A percentile compares a stretch with the other conserved stretches of the same genome.
Conservation (phyloP, 2,329 filamentous ascomycete genomes). For the Thelonectria discophora region DNA sequence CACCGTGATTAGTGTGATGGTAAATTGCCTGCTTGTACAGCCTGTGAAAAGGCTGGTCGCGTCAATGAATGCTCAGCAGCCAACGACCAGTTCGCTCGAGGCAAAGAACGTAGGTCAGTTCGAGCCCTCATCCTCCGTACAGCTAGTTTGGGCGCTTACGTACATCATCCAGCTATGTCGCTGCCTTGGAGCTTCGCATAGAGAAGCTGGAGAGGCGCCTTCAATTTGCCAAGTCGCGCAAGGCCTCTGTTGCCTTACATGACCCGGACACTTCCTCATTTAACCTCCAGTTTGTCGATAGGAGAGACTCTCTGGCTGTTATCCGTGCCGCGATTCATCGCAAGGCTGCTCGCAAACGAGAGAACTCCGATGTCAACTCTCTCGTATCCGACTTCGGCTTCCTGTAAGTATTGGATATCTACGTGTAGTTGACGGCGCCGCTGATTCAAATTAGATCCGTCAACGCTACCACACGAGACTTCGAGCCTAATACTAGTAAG, state of each 20-base stretch:
- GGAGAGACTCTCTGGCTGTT: slow-evolving; percentile 69
- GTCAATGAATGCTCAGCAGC: slow-evolving; percentile 90
- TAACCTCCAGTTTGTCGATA: slow-evolving; percentile 55
- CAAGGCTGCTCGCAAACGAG: slow-evolving; percentile 70
- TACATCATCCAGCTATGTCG: slow-evolving; percentile 75
- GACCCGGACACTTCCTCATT: slow-evolving; percentile 59
- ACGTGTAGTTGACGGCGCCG: not conserved
- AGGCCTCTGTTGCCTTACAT: slow-evolving; percentile 73
- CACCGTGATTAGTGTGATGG: slow-evolving; percentile 78
- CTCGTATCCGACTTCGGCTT: slow-evolving; percentile 94
- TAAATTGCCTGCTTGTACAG: slow-evolving; percentile 92
- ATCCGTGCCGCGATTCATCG: slow-evolving; percentile 71
- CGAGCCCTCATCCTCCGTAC: not conserved
- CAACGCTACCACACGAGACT: slow-evolving; percentile 93
- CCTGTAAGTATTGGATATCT: slow-evolving; percentile 63
- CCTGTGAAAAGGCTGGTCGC: slow-evolving; percentile 90
- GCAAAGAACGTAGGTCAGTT: slow-evolving; percentile 85
- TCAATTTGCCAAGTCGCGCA: slow-evolving; percentile 73
- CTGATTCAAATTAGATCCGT: slow-evolving; percentile 71
- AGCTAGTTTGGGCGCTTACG: slow-evolving; percentile 18
- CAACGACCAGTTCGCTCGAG: slow-evolving; percentile 93
- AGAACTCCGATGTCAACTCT: slow-evolving; percentile 89
- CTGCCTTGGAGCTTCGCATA: slow-evolving; percentile 89
- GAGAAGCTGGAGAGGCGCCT: slow-evolving; percentile 87
- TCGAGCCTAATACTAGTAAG: slow-evolving; percentile 85